Evolutionary conservation across 331 rosid genomes (phyloP).

Genomic region (Arachis monticola): DNA sequence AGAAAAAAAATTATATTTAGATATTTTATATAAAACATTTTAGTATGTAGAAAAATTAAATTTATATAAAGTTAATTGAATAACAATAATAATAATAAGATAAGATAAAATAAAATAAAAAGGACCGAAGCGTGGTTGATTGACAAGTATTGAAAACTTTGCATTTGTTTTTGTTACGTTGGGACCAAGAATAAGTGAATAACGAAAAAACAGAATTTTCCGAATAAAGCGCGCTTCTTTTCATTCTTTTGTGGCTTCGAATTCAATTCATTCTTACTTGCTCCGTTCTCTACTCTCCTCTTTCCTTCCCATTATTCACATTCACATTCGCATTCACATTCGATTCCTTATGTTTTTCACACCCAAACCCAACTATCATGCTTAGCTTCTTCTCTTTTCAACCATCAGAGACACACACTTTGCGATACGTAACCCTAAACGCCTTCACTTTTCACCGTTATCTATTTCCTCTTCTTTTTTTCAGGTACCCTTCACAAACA

Average conservation of each 20-base stretch:
- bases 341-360: not conserved
- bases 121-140: no score
- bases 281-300: not conserved
- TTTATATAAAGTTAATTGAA: no score
- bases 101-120: no score
- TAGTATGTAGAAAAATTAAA: no score
- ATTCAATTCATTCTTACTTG: not conserved
- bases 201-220: no score
- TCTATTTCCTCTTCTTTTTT: not conserved
- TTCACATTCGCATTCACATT: not conserved
- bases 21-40: no score
- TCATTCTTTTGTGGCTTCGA: slow-evolving; percentile 10
- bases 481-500: not conserved
- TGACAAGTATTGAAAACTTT: no score
- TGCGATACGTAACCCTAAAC: not conserved
- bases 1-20: no score
- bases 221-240: slow-evolving; percentile 21
- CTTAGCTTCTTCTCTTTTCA: not conserved
- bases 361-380: not conserved
- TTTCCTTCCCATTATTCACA: not conserved
- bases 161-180: no score
- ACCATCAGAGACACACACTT: not conserved
- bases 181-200: no score
- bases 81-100: no score
- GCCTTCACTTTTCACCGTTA: not conserved